Evolutionary conservation across 192 early-diverging fungal genomes (phyloP).

Genomic region (Coemansia sp.): DNA sequence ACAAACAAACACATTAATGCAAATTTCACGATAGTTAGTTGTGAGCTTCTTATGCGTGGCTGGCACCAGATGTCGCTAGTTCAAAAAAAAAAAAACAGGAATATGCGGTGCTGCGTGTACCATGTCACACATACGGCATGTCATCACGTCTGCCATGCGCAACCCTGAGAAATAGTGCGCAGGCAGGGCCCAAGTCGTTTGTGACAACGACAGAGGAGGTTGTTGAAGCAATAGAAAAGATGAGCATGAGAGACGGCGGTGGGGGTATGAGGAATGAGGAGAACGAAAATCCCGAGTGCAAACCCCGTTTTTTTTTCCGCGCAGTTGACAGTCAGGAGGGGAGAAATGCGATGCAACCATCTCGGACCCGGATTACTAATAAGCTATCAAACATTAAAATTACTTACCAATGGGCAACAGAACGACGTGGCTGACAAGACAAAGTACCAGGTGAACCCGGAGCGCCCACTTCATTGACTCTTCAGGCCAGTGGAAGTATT

Average conservation of each 20-base stretch:
- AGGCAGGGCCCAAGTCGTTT: too few species aligned
- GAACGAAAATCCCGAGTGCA: too few species aligned
- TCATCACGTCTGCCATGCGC: too few species aligned
- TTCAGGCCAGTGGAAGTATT: constrained; percentile 33
- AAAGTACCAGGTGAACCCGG: constrained; percentile 31
- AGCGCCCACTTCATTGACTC: constrained; percentile 46
- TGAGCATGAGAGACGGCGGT: too few species aligned
- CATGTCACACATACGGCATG: too few species aligned
- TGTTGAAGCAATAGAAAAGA: too few species aligned
- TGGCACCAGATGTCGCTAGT: neutral
- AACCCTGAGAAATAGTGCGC: too few species aligned
- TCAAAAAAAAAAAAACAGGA: neutral
- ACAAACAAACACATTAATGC: neutral
- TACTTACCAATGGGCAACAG: constrained; percentile 47
- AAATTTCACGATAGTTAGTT: neutral
- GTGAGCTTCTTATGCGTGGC: neutral
- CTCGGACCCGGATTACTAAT: neutral
- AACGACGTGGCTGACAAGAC: constrained; percentile 26
- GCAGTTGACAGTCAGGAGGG: too few species aligned
- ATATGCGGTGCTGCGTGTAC: neutral
- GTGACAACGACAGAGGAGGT: too few species aligned
- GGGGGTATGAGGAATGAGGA: too few species aligned
- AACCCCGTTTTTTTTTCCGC: too few species aligned
- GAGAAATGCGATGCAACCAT: too few species aligned
- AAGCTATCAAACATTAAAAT: neutral